A percentile compares a stretch with the other conserved stretches of the same genome.
Conservation (phyloP, 2,329 filamentous ascomycete species). For the Drechslerella coelobrocha region DNA sequence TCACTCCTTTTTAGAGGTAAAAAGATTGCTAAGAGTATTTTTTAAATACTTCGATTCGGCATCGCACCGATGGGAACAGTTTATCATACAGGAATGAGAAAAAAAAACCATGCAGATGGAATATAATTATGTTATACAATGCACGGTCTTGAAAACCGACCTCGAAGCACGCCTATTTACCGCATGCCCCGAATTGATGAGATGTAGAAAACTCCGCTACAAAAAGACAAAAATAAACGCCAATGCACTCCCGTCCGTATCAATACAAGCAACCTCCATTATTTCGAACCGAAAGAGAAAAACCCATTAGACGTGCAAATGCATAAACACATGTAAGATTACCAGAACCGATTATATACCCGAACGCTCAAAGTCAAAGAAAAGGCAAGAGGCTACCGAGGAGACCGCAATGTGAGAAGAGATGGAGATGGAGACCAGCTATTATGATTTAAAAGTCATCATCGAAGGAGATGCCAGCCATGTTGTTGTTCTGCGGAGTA, state of each 20-base stretch:
- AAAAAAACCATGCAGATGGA: neutral
- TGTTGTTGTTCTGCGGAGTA: conserved; percentile 66
- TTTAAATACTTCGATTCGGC: neutral
- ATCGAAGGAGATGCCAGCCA: conserved; percentile 88
- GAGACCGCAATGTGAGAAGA: neutral
- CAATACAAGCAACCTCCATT: conserved; percentile 32
- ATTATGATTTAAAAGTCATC: conserved; percentile 83
- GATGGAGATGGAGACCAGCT: conserved; percentile 51
- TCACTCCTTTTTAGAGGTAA: too few species aligned
- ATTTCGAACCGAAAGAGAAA: conserved; percentile 19
- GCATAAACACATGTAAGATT: conserved; percentile 12
- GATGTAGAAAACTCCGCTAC: conserved; percentile 11
- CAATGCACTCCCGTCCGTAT: conserved; percentile 41
- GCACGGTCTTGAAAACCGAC: neutral
- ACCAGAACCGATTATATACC: conserved; percentile 19
- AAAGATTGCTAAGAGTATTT: too few species aligned
- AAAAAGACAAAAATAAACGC: conserved; percentile 27
- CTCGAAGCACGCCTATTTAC: neutral
- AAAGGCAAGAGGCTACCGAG: conserved; percentile 8
- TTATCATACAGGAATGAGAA: neutral
- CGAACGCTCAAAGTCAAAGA: conserved; percentile 21
- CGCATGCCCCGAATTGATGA: neutral
- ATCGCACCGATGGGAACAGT: neutral
- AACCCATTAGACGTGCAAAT: conserved; percentile 25
- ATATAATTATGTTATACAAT: conserved; percentile 4